Conservation (phyloP, 176 grass and related monocot species). For the Cenchrus americanus region DNA sequence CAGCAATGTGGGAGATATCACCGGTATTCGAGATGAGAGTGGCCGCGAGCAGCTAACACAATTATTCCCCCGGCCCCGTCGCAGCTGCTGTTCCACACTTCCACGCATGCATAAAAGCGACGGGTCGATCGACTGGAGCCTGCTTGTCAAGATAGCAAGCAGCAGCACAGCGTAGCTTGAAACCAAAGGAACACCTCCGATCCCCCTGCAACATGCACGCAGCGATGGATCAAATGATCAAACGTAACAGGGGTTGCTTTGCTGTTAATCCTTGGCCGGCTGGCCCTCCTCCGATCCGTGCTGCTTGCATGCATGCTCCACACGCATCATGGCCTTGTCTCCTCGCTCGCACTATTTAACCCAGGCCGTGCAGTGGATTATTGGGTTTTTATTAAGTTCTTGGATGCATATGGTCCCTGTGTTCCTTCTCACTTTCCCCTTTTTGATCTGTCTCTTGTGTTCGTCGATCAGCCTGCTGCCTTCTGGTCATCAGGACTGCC, state of each 20-base stretch:
- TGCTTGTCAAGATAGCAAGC: constrained; percentile 5
- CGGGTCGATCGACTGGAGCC: too few species aligned
- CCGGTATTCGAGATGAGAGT: neutral
- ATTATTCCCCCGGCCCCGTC: constrained; percentile 43
- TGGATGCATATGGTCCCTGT: neutral
- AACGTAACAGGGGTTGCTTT: constrained; percentile 21
- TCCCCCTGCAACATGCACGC: too few species aligned
- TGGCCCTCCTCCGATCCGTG: neutral
- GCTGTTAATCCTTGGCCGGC: constrained; percentile 21
- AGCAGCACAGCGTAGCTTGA: constrained; percentile 29
- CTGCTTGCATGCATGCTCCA: constrained; percentile 13
- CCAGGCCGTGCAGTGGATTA: neutral
- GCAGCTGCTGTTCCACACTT: constrained; percentile 47
- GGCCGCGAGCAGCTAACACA: constrained; percentile 15
- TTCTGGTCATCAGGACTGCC: neutral
- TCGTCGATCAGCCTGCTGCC: neutral
- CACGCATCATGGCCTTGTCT: constrained; percentile 29
- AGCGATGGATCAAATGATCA: neutral
- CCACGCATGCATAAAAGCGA: constrained; percentile 36
- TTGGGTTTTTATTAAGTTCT: neutral
- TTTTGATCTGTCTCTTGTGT: constrained; percentile 6
- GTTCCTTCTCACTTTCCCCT: neutral
- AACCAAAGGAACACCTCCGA: constrained; percentile 41
- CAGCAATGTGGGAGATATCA: too few species aligned
- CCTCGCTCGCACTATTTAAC: neutral